Evolutionary conservation across 208 protist species (phyloP).

Genomic region (Entamoeba histolytica): DNA sequence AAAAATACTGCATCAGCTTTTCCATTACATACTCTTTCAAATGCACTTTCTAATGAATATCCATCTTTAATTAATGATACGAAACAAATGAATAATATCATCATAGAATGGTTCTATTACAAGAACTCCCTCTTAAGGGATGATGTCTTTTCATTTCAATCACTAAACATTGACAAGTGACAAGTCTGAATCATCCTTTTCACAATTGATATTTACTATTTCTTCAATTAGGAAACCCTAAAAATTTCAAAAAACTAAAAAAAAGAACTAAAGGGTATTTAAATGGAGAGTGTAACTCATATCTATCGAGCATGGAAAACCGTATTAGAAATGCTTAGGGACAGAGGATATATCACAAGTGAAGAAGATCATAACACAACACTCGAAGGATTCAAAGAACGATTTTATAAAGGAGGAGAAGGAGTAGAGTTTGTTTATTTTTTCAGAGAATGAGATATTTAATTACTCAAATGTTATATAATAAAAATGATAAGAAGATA

Average conservation of each 20-base stretch:
- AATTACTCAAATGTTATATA: no score
- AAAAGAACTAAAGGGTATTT: not conserved
- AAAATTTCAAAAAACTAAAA: no score
- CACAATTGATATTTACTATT: no score
- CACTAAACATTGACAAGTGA: no score
- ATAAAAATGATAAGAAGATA: no score
- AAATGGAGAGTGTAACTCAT: not conserved
- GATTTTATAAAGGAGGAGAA: not conserved
- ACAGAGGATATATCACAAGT: slow-evolving; percentile 2
- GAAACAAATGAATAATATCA: no score
- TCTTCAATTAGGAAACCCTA: no score
- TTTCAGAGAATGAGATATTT: not conserved
- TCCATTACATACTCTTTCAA: not conserved
- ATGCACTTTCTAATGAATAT: not conserved
- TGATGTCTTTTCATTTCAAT: no score
- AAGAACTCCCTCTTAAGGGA: no score
- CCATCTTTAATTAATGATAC: no score
- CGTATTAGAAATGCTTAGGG: slow-evolving; percentile 10
- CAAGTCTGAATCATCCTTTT: no score
- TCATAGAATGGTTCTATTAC: no score
- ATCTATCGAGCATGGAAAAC: not conserved
- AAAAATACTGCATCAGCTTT: not conserved
- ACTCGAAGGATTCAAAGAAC: not conserved
- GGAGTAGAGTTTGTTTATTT: not conserved
- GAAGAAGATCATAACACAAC: not conserved